Percentiles rank a stretch among this genome's conserved stretches.
Evolutionary conservation across 2,329 filamentous ascomycete genomes (phyloP).

Genomic region (Pestalotiopsis sp.): DNA sequence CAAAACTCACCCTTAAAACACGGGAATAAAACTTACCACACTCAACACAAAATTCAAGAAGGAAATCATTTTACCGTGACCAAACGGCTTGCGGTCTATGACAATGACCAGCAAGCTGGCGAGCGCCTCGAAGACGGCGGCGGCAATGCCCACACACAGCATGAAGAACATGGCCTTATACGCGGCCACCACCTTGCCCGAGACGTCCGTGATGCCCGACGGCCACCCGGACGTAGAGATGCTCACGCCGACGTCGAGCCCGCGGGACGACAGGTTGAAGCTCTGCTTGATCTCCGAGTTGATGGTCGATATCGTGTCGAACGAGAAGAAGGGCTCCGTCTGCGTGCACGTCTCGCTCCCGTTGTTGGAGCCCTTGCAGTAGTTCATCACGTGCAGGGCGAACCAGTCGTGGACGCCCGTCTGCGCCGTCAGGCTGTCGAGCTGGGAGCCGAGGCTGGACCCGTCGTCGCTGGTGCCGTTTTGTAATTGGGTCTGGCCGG

Average conservation of each 20-base stretch:
- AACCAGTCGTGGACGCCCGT: background rate
- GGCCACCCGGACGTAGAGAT: background rate
- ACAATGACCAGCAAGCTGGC: background rate
- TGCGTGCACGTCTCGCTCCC: background rate
- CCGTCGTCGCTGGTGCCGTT: background rate
- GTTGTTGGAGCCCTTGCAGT: background rate
- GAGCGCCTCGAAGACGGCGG: background rate
- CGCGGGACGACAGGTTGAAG: background rate
- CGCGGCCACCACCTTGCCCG: background rate
- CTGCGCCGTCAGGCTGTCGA: background rate
- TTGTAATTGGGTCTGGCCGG: background rate
- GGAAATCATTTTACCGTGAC: background rate
- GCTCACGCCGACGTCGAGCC: background rate
- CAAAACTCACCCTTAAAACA: background rate
- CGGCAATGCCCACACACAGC: background rate
- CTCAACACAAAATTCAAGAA: background rate
- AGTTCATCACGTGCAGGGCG: background rate
- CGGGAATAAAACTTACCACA: background rate
- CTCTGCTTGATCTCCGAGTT: background rate
- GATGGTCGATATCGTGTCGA: background rate
- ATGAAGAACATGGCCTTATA: constrained; percentile 2
- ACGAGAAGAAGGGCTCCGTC: background rate
- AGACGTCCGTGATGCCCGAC: background rate
- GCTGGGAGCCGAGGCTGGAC: background rate
- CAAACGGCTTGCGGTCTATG: background rate